A percentile compares a stretch with the other conserved stretches of the same genome.
These are phyloP conservation scores for Hymenoscyphus fructigenus DNA, from an alignment of 2,329 filamentous ascomycete genomes.

Conservation along the genomic window DNA sequence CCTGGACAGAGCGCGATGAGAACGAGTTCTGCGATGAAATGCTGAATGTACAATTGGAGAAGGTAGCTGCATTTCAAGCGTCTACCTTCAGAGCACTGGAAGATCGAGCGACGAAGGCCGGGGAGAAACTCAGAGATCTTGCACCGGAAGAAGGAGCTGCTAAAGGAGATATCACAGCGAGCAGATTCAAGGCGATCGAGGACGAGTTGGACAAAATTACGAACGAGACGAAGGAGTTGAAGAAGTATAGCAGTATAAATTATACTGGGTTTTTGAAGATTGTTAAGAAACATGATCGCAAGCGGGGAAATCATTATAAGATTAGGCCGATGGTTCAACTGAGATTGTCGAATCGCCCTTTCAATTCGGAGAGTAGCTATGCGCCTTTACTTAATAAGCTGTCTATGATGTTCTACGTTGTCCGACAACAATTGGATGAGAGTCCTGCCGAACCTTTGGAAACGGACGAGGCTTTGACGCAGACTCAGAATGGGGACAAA, in stretches of 20 bases:
- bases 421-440: conserved; percentile 77
- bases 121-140: conserved; percentile 76
- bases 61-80: conserved; percentile 87
- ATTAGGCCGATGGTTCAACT: conserved; percentile 91
- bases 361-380: conserved; percentile 90
- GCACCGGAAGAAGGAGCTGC: conserved; percentile 59
- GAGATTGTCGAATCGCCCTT: conserved; percentile 80
- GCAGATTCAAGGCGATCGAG: conserved; percentile 68
- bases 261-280: conserved; percentile 98
- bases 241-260: conserved; percentile 94
- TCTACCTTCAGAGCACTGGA: conserved; percentile 64
- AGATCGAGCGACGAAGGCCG: conserved; percentile 53
- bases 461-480: conserved; percentile 44
- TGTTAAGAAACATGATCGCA: conserved; percentile 97
- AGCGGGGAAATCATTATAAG: conserved; percentile 81
- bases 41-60: conserved; percentile 91
- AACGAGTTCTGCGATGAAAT: conserved; percentile 92
- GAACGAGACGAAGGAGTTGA: conserved; percentile 87
- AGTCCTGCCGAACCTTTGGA: conserved; percentile 40
- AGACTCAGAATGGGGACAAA: conserved; percentile 64
- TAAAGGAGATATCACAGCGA: conserved; percentile 49
- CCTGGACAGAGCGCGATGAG: conserved; percentile 94
- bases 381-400: conserved; percentile 85
- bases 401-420: conserved; percentile 93
- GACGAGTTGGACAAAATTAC: conserved; percentile 83